A percentile compares a stretch with the other conserved stretches of the same genome.
phyloP scores from a whole-genome alignment of 805 yeast species.

The Zygotorulaspora chibaensis region DNA sequence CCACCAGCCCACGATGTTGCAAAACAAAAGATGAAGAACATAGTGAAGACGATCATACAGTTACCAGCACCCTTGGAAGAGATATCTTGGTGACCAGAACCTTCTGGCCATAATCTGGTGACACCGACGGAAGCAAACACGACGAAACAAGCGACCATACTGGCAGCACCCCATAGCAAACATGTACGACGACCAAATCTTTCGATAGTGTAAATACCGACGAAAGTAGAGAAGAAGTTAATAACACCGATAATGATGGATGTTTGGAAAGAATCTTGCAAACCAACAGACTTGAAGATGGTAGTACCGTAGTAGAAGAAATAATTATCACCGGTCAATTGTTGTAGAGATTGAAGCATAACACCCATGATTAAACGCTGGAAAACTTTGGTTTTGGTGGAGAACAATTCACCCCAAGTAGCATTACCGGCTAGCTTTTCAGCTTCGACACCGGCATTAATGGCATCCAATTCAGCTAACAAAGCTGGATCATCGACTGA shows the following conservation, averaged over 20 bases:
- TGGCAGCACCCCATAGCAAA: constrained; percentile 45
- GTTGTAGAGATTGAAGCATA: constrained; percentile 57
- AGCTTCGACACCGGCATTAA: constrained; percentile 56
- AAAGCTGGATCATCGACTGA: constrained; percentile 52
- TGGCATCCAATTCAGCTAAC: constrained; percentile 52
- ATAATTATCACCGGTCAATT: constrained; percentile 61
- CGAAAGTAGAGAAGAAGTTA: constrained; percentile 53
- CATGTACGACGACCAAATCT: constrained; percentile 51
- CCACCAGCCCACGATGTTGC: constrained; percentile 76
- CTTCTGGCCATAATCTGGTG: constrained; percentile 40
- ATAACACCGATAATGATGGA: constrained; percentile 56
- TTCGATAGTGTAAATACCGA: constrained; percentile 48
- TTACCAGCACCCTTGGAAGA: constrained; percentile 56
- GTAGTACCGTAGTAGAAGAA: constrained; percentile 66
- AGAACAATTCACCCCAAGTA: constrained; percentile 58
- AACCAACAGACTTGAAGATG: constrained; percentile 56
- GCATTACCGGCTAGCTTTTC: constrained; percentile 61
- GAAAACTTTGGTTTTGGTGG: constrained; percentile 60
- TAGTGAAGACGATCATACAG: constrained; percentile 66
- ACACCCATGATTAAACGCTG: constrained; percentile 48
- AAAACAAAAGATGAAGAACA: constrained; percentile 66
- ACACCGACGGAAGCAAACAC: constrained; percentile 61
- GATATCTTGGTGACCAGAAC: constrained; percentile 37
- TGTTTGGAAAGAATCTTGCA: constrained; percentile 54
- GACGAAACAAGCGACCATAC: constrained; percentile 45